phyloP scores from a whole-genome alignment of 352 stramenopile genomes.

The Pelagophyceae sp. region DNA sequence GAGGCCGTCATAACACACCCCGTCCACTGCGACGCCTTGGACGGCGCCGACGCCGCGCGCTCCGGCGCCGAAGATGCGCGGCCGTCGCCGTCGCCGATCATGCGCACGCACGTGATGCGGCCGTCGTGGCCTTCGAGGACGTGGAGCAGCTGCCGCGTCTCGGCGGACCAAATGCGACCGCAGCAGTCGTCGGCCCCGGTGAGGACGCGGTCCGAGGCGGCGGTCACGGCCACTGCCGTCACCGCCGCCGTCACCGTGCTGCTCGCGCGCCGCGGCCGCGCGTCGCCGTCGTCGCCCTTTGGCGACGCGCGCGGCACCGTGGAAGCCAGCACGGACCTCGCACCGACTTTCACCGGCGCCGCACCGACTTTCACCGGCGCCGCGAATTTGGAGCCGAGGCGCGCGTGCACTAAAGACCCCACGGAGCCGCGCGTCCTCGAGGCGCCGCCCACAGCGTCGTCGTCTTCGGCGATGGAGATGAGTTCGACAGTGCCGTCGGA shows the following conservation, averaged over 20 bases:
- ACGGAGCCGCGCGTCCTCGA: background rate
- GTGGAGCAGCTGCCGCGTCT: background rate
- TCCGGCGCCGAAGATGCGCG: background rate
- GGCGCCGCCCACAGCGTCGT: background rate
- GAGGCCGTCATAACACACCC: background rate
- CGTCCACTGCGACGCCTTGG: background rate
- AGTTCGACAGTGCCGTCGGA: background rate
- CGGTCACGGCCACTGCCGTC: background rate
- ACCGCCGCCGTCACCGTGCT: background rate
- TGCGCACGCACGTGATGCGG: background rate
- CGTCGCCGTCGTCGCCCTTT: background rate
- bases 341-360: too few species aligned
- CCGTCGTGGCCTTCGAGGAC: slow-evolving; percentile 12
- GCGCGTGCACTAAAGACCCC: background rate
- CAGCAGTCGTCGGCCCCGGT: slow-evolving; percentile 3
- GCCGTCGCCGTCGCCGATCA: background rate
- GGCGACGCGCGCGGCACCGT: background rate
- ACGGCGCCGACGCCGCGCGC: background rate
- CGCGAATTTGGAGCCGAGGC: too few species aligned
- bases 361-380: too few species aligned
- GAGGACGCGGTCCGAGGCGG: background rate
- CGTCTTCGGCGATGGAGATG: background rate
- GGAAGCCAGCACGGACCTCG: too few species aligned
- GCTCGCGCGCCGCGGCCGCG: background rate
- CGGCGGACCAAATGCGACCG: background rate